Conservation (phyloP, 2,329 filamentous ascomycete genomes). For the Calonectria honghensis region DNA sequence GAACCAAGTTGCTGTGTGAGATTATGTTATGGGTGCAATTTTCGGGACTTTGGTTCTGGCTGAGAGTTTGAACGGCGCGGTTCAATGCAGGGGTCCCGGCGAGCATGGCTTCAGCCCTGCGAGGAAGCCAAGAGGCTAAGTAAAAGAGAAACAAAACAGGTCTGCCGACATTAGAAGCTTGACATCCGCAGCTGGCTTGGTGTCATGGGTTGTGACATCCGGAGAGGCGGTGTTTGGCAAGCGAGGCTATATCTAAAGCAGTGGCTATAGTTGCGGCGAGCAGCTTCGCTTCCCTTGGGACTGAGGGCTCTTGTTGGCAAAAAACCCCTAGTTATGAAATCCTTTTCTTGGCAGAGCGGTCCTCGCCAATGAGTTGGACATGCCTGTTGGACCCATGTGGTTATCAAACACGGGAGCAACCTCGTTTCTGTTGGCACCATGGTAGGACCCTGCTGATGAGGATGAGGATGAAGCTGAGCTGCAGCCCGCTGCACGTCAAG, state of each 20-base stretch:
- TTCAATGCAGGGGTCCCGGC: conserved; percentile 4
- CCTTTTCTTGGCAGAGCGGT: background rate
- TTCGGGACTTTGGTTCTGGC: conserved; percentile 14
- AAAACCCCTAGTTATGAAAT: background rate
- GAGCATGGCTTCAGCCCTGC: conserved; percentile 8
- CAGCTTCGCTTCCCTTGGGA: background rate
- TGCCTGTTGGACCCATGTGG: background rate
- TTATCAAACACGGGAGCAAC: background rate
- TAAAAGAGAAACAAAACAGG: background rate
- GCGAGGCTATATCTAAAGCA: no score
- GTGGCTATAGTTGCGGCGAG: background rate
- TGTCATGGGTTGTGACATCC: background rate
- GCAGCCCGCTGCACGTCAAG: background rate
- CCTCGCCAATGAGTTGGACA: no score
- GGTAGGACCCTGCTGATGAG: background rate
- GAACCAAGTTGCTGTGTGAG: background rate
- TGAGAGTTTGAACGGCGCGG: background rate
- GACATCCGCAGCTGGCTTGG: background rate
- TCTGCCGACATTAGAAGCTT: background rate
- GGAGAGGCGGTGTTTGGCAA: background rate
- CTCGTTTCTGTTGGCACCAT: background rate
- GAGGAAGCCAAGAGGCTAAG: background rate
- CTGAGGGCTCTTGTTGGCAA: background rate
- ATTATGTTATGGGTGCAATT: background rate
- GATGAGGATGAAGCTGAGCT: background rate